Percentiles rank a stretch among this genome's conserved stretches.
Conservation (phyloP, 306 rosid species). For the Fragaria nilgerrensis region DNA sequence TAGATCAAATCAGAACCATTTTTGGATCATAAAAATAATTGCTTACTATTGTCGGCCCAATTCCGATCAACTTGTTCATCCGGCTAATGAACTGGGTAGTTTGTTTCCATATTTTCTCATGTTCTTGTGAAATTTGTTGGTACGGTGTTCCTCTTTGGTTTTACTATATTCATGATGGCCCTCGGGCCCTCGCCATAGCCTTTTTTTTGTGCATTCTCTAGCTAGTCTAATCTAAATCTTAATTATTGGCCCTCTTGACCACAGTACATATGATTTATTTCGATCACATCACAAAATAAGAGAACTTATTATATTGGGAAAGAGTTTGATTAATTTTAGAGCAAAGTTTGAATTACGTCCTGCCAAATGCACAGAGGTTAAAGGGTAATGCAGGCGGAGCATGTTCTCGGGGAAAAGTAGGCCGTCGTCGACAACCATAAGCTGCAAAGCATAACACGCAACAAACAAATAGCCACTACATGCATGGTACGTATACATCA, state of each 20-base stretch:
- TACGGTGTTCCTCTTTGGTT: no score
- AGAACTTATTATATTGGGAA: not conserved
- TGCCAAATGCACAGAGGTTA: slow-evolving; percentile 11
- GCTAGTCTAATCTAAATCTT: no score
- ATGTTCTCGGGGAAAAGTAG: not conserved
- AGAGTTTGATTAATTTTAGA: not conserved
- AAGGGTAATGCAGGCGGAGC: slow-evolving; percentile 11
- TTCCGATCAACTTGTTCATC: not conserved
- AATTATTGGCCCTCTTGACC: no score
- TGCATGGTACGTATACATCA: not conserved
- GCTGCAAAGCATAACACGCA: not conserved
- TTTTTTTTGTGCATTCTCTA: no score
- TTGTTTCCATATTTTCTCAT: no score
- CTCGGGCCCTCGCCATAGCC: no score
- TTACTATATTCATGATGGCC: no score
- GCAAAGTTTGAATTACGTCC: not conserved
- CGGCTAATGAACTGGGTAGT: no score
- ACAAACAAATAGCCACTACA: not conserved
- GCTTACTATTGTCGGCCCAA: not conserved
- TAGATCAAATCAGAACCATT: not conserved
- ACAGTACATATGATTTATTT: not conserved
- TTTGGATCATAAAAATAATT: not conserved
- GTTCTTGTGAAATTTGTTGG: no score
- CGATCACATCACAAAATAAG: not conserved
- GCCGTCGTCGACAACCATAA: not conserved